Base-by-base conservation (phyloP, 495 filamentous ascomycete genomes). In the Schizothecium vesticola region DNA sequence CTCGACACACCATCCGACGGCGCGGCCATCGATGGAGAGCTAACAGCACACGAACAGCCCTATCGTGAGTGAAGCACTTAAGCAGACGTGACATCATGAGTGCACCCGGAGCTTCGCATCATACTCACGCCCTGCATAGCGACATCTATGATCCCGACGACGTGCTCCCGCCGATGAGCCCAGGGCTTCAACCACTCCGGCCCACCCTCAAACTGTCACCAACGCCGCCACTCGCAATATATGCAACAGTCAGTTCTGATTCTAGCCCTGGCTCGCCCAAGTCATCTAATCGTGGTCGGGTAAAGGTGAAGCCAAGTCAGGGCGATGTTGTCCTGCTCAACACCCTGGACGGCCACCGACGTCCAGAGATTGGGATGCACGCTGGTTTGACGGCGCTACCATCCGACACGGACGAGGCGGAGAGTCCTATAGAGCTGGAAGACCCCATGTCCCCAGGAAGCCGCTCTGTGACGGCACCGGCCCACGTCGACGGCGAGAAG, bases 271-370 rank as follows among this genome's bases (percentile, higher is more conserved):
- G 76, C 64, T 70, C 65, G 57, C 56, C 57, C 19, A 78, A 73
- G 75, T 78, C 81, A n/a, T 51, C 43, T 51, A 8, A 51, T 78
- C 79, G 78, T 76, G 71, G 75, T 76, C 80, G 80, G 61, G 74
- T 70, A 66, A 81, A 78, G 78, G 67, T 76, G 69, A 74, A 73
- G 70, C 75, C 78, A 63, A 79, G 73, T 67, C 81, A 79, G 69
- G 86, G 84, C 72, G 84, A 88, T 84, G 84, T 78, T 57, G 81
- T 87, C 61, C 74, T 88, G 69, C 78, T 88, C 43, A 73, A 75
- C 28, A 78, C 81, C 68, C 82, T 88, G 62, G 84, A 78, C 73
- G 80, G 78, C 67, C 80, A 84, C 67, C 82, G 82, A 68, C 76
- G 75, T 36, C 75, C 73, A 19, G 80, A 86, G 55, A 79, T 86